These are phyloP conservation scores for Colletotrichum spinosum DNA, from an alignment of 2,329 filamentous ascomycete species.

Conservation along the genomic window DNA sequence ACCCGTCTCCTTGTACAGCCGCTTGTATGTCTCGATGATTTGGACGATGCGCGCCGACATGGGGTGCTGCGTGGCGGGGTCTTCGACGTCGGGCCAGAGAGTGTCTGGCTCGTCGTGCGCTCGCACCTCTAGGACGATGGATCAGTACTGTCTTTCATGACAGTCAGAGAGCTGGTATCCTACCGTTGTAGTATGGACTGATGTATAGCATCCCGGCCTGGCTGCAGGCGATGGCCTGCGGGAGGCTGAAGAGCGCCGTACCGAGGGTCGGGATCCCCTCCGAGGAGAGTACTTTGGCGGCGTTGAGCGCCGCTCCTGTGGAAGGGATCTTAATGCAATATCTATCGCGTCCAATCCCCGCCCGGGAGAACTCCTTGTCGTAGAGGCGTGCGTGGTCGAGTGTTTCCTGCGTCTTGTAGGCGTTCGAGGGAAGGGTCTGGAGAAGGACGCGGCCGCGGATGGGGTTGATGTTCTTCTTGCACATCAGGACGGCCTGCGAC, in stretches of 20 bases:
- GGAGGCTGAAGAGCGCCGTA: constrained; percentile 59
- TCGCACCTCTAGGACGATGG: constrained; percentile 48
- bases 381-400: constrained; percentile 60
- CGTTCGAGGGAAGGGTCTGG: constrained; percentile 59
- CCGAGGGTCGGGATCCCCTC: constrained; percentile 61
- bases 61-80: constrained; percentile 59
- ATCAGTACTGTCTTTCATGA: constrained; percentile 5
- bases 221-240: constrained; percentile 61
- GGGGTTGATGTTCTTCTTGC: constrained; percentile 57
- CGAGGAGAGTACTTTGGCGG: constrained; percentile 52
- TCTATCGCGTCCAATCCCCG: constrained; percentile 56
- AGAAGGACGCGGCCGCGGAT: constrained; percentile 61
- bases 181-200: constrained; percentile 62
- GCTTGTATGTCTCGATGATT: constrained; percentile 60
- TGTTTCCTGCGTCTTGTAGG: constrained; percentile 57
- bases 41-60: constrained; percentile 60
- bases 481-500: constrained; percentile 56
- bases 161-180: constrained; percentile 12
- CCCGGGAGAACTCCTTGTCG: constrained; percentile 57
- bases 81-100: constrained; percentile 59
- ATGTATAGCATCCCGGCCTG: constrained; percentile 61
- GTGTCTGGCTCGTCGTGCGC: constrained; percentile 53
- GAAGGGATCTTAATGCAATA: constrained; percentile 65
- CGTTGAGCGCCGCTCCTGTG: constrained; percentile 59
- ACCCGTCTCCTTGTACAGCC: constrained; percentile 59